phyloP scores from a whole-genome alignment of 2,329 filamentous ascomycete species.

The Pseudopyrenochaeta lycopersici region DNA sequence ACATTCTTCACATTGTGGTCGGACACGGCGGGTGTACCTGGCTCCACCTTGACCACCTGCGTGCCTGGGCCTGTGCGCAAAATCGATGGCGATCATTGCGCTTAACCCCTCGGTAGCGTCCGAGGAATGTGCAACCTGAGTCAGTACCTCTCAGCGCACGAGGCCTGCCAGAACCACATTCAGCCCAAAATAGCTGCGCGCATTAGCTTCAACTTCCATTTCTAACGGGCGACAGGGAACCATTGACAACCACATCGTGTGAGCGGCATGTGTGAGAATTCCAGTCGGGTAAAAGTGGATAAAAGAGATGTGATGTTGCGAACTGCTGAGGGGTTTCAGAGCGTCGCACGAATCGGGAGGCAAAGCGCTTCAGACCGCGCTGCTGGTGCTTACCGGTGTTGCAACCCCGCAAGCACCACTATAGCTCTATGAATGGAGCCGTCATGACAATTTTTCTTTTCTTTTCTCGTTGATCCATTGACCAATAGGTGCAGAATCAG shows the following conservation, averaged over 20 bases:
- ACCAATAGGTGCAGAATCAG: slow-evolving; percentile 9
- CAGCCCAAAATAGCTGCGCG: slow-evolving; percentile 51
- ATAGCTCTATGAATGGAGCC: background rate
- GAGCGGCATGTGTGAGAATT: slow-evolving; percentile 8
- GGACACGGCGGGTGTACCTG: slow-evolving; percentile 11
- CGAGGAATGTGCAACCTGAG: slow-evolving; percentile 6
- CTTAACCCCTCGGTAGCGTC: slow-evolving; percentile 9
- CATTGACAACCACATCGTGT: slow-evolving; percentile 4
- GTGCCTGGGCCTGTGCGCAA: slow-evolving; percentile 23
- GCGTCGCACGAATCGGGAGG: slow-evolving; percentile 1
- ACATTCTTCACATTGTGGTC: slow-evolving; percentile 10
- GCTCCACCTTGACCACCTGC: slow-evolving; percentile 6
- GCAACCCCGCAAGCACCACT: slow-evolving; percentile 19
- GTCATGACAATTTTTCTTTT: no score
- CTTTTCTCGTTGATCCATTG: background rate
- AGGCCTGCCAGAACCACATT: slow-evolving; percentile 52
- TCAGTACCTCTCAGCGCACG: slow-evolving; percentile 39
- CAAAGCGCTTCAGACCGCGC: background rate
- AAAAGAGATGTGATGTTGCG: background rate
- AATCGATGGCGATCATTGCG: slow-evolving; percentile 26
- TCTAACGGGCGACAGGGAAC: slow-evolving; percentile 13
- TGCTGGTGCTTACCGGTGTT: background rate
- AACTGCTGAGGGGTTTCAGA: slow-evolving; percentile 7
- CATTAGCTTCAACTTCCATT: slow-evolving; percentile 36
- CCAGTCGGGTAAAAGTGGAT: slow-evolving; percentile 16